A percentile compares a stretch with the other conserved stretches of the same genome.
These are phyloP conservation scores for Takashimella koratensis DNA, from an alignment of 1,284 basidiomycete genomes.

Conservation along the genomic window DNA sequence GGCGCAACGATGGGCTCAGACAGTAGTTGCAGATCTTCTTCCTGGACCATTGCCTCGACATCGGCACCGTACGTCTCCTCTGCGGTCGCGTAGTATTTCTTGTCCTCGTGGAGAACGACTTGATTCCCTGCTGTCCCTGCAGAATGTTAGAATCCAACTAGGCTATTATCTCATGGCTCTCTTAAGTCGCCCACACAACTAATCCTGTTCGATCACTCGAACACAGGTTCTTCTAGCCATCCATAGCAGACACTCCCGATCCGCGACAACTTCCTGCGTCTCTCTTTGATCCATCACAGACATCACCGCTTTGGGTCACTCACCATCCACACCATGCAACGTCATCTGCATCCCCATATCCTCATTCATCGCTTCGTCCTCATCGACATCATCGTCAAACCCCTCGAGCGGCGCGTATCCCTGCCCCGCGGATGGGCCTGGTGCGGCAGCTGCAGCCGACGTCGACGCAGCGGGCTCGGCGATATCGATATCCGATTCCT, in stretches of 20 bases:
- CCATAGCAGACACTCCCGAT: no score
- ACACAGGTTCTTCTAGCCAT: no score
- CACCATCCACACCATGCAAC: constrained; percentile 43
- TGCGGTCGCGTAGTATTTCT: constrained; percentile 95
- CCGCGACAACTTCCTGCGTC: no score
- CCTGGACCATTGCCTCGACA: constrained; percentile 95
- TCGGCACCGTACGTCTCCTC: constrained; percentile 87
- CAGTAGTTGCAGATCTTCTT: constrained; percentile 94
- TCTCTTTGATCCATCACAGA: no score
- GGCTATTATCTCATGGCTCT: no score
- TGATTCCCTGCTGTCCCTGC: constrained; percentile 58
- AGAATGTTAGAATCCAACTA: no score
- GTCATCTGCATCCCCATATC: constrained; percentile 42
- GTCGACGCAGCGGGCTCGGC: constrained; percentile 13
- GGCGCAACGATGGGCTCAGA: constrained; percentile 95
- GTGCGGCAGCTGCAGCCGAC: constrained; percentile 21
- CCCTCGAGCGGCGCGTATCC: constrained; percentile 48
- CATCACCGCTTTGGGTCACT: constrained; percentile 6
- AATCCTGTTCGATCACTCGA: not conserved
- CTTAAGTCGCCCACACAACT: no score
- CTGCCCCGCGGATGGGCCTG: constrained; percentile 27
- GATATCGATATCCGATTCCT: constrained; percentile 53
- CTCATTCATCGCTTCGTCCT: constrained; percentile 35
- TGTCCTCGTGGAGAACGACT: constrained; percentile 92
- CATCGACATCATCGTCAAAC: constrained; percentile 43